Conservation (phyloP, 768 basidiomycete genomes). For the Paxillus rubicundulus region DNA sequence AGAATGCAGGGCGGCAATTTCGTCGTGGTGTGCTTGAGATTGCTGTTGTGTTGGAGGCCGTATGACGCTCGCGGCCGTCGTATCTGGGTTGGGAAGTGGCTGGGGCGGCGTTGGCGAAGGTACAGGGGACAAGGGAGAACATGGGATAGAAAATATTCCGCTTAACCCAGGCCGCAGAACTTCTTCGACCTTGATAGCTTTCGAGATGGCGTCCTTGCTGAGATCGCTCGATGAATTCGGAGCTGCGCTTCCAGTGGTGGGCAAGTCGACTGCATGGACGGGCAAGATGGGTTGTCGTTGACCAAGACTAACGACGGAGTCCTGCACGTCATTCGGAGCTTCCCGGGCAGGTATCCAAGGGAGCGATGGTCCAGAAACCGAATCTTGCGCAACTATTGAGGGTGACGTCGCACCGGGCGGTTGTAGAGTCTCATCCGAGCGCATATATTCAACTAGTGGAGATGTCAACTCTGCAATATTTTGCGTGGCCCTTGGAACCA, state of each 20-base stretch:
- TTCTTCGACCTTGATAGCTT: slow-evolving; percentile 20
- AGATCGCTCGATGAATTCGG: neutral
- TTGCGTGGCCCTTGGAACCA: neutral
- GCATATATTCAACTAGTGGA: slow-evolving; percentile 12
- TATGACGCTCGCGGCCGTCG: neutral
- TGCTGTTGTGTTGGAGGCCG: neutral
- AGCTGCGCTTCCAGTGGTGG: neutral
- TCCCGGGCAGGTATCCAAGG: neutral
- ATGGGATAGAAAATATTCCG: slow-evolving; percentile 13
- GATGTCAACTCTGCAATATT: neutral
- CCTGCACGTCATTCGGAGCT: neutral
- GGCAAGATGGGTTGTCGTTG: neutral
- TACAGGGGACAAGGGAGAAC: slow-evolving; percentile 15
- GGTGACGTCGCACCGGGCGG: neutral
- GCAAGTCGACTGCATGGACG: neutral
- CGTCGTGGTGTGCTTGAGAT: neutral
- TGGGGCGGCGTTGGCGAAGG: slow-evolving; percentile 3
- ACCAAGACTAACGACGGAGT: neutral
- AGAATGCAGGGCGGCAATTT: neutral
- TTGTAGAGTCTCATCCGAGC: neutral
- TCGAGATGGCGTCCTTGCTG: slow-evolving; percentile 3
- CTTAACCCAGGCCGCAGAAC: neutral
- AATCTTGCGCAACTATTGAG: neutral
- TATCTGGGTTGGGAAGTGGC: neutral
- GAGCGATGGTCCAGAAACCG: neutral